Conservation (phyloP, 2,329 filamentous ascomycete genomes). For the Cucurbitaria berberidis region DNA sequence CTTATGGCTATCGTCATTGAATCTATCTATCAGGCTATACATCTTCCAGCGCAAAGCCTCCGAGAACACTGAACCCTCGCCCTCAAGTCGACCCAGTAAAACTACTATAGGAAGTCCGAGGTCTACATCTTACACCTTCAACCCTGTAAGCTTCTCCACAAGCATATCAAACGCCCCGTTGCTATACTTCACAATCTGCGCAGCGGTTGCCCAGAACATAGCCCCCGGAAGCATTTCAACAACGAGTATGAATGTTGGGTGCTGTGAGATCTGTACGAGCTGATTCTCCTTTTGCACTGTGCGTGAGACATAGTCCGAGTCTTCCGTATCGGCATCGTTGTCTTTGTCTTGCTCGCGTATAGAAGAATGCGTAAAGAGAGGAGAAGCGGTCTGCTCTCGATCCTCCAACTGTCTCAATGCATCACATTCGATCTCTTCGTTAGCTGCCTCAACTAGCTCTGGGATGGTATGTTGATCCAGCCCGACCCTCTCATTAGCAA, state of each 20-base stretch:
- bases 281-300: conserved; percentile 4
- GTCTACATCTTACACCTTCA: background rate
- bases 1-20: background rate
- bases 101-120: too few relatives aligned
- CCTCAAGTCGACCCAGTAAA: background rate
- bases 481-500: background rate
- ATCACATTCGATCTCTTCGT: too few relatives aligned
- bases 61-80: background rate
- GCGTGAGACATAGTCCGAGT: background rate
- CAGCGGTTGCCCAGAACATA: conserved; percentile 31
- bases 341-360: conserved; percentile 3
- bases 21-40: background rate
- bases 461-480: too few relatives aligned
- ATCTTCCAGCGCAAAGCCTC: conserved; percentile 3
- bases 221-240: conserved; percentile 33
- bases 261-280: conserved; percentile 9
- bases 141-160: conserved; percentile 7
- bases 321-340: conserved; percentile 1
- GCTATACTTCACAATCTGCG: conserved; percentile 7
- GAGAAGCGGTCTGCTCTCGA: background rate
- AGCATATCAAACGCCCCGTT: conserved; percentile 14
- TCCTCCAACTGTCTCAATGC: background rate
- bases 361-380: background rate
- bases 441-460: too few relatives aligned
- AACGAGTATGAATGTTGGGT: conserved; percentile 33